Percentiles rank a stretch among this genome's conserved stretches.
These are phyloP conservation scores for Blastobotrys robertii DNA, from an alignment of 805 yeast genomes.

Conservation along the genomic window DNA sequence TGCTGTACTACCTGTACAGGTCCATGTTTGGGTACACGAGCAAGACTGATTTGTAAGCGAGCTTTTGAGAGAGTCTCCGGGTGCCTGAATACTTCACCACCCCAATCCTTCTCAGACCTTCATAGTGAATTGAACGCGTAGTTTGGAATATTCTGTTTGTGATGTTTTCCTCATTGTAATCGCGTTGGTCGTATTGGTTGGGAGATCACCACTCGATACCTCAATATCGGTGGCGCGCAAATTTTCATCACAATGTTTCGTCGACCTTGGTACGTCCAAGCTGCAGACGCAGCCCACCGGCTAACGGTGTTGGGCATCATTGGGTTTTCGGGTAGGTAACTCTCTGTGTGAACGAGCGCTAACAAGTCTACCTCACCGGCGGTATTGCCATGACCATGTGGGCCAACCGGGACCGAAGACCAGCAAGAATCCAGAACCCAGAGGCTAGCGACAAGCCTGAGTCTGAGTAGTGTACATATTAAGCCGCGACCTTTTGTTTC, in stretches of 20 bases:
- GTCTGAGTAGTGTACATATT: not conserved
- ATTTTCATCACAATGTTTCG: constrained; percentile 15
- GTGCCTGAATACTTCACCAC: no score
- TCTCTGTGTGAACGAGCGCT: not conserved
- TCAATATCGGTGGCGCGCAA: no score
- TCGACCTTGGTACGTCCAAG: constrained; percentile 66
- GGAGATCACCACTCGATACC: no score
- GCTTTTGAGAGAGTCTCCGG: no score
- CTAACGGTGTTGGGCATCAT: constrained; percentile 56
- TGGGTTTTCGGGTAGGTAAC: constrained; percentile 36
- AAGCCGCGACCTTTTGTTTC: not conserved
- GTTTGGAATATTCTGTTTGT: no score
- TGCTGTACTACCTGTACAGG: no score
- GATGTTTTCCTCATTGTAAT: no score
- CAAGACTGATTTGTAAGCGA: no score
- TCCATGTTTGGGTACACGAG: no score
- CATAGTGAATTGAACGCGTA: no score
- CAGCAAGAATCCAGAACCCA: constrained; percentile 1
- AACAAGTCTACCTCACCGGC: constrained; percentile 36
- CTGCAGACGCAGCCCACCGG: constrained; percentile 64
- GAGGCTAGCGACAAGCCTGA: not conserved
- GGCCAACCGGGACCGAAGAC: constrained; percentile 36
- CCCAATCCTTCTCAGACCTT: no score
- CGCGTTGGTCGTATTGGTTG: no score
- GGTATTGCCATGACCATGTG: constrained; percentile 45